These are phyloP conservation scores for Terfezia claveryi DNA, from an alignment of 495 filamentous ascomycete genomes.

Conservation along the genomic window DNA sequence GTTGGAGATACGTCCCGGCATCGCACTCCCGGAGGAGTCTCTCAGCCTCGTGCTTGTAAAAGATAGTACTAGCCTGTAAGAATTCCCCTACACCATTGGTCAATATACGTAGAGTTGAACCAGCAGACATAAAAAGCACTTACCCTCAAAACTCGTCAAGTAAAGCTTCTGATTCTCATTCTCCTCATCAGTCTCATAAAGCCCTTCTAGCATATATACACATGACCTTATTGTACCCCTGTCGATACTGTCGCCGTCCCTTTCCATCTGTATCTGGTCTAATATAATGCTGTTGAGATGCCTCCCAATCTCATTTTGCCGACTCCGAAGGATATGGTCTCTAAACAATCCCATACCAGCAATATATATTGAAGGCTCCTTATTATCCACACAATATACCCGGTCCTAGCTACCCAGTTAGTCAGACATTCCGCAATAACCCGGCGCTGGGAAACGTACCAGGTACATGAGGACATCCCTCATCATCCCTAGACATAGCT, in stretches of 20 bases:
- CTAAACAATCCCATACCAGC: conserved; percentile 71
- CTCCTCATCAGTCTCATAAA: conserved; percentile 63
- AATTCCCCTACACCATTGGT: conserved; percentile 27
- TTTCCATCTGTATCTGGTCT: conserved; percentile 78
- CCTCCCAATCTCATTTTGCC: conserved; percentile 34
- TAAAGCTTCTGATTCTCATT: conserved; percentile 62
- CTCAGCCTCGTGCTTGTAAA: conserved; percentile 56
- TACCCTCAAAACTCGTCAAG: conserved; percentile 53
- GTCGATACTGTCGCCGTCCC: conserved; percentile 77
- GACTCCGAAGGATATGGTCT: conserved; percentile 48
- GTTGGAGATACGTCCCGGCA: conserved; percentile 63
- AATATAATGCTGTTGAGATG: conserved; percentile 63
- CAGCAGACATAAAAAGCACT: neutral
- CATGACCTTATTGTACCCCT: conserved; percentile 59
- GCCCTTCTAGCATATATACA: conserved; percentile 71
- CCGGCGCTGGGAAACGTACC: conserved; percentile 25
- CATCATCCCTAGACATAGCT: conserved; percentile 85
- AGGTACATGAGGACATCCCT: conserved; percentile 98
- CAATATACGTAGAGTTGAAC: neutral
- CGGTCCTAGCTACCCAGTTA: conserved; percentile 32
- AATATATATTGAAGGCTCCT: conserved; percentile 57
- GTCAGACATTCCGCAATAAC: too few species aligned
- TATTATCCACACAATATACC: conserved; percentile 46
- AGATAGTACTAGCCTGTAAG: conserved; percentile 41
- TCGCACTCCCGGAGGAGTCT: conserved; percentile 53